Base-by-base conservation (phyloP, 2,329 filamentous ascomycete species). In the Neopestalotiopsis clavispora region DNA sequence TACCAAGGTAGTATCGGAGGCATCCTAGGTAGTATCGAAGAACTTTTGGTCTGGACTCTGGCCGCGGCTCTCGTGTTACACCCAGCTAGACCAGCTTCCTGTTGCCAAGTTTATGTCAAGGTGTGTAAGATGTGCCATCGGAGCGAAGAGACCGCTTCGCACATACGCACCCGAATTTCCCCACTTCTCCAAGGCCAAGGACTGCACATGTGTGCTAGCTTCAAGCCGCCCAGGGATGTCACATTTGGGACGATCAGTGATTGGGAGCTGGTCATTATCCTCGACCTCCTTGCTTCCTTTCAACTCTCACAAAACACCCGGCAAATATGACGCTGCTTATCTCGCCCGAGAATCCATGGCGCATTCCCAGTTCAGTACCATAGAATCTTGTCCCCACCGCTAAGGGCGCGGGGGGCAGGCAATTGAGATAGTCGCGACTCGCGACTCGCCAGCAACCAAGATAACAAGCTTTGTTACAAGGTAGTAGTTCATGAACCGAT, bases 401-500 rank as follows among this genome's bases (percentile, higher is more conserved):
- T 28, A 12, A 59, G 57, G 3, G 4, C 6, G 57, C 57, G 20
- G 57, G 57, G 57, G 13, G 20, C 57, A 63, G 60, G 38, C 32
- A 63, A 20, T 40, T 32, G 38, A 63, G 60, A 63, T 63, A 63
- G 34, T 38, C 23, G 23, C 23, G 23, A 28, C 23, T 28, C 23
- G 23, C 23, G 10, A 7, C 6, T 38, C 6, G 38, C n/a, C 34
- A 34, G 60, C 17, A n/a, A 42, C 20, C 57, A 14, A 59, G 57
- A 59, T 59, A 30, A 34, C 23, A 59, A 59, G 30, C 17, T 23
- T 28, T 28, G 23, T 28, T 28, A 28, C 23, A 28, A 28, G 23
- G 23, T 28, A 28, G 23, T 30, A 59, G 60, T 20, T 63, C 38
- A 72, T 78, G 38, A 23, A 59, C 23, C 23, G 10, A 28, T 23